Percentiles rank a stretch among this genome's conserved stretches.
phyloP scores from a whole-genome alignment of 1,284 basidiomycete species.

The Mycocalia duriaeana region DNA sequence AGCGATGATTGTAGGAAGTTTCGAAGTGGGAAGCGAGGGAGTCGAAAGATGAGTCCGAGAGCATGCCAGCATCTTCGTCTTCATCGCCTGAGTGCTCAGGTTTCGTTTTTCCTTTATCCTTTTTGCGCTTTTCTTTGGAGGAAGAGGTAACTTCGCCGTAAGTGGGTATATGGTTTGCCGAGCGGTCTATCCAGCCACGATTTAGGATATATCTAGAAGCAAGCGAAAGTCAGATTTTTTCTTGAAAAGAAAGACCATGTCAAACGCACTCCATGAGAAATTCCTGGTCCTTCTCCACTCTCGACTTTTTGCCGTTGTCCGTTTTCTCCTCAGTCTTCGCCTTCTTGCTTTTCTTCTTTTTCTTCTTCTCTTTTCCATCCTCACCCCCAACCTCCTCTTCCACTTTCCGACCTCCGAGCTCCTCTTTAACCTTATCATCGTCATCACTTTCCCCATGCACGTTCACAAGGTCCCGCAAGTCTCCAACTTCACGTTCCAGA shows the following conservation, averaged over 20 bases:
- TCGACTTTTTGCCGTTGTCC: conserved; percentile 19
- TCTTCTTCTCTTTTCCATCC: conserved; percentile 24
- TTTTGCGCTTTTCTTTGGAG: conserved; percentile 33
- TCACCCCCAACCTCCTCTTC: conserved; percentile 27
- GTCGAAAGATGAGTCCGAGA: conserved; percentile 88
- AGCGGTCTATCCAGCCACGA: conserved; percentile 89
- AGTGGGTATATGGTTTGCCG: conserved; percentile 69
- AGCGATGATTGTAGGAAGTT: conserved; percentile 91
- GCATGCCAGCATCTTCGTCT: conserved; percentile 51
- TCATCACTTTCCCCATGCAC: conserved; percentile 32
- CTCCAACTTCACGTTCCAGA: conserved; percentile 76
- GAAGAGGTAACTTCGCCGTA: conserved; percentile 71
- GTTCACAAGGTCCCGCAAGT: conserved; percentile 56
- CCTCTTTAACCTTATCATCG: conserved; percentile 23
- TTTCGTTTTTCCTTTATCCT: conserved; percentile 23
- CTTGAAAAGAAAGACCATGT: conserved; percentile 3
- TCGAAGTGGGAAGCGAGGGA: conserved; percentile 79
- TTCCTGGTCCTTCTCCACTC: conserved; percentile 48
- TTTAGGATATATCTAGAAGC: conserved; percentile 82
- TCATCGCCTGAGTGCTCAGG: conserved; percentile 20
- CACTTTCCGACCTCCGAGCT: conserved; percentile 20
- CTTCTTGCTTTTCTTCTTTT: conserved; percentile 24
- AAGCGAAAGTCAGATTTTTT: conserved; percentile 1
- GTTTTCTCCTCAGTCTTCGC: conserved; percentile 24
- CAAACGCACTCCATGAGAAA: conserved; percentile 83